Evolutionary conservation across 2,329 filamentous ascomycete species (phyloP).

Genomic region (Cryphonectria carpinicola): DNA sequence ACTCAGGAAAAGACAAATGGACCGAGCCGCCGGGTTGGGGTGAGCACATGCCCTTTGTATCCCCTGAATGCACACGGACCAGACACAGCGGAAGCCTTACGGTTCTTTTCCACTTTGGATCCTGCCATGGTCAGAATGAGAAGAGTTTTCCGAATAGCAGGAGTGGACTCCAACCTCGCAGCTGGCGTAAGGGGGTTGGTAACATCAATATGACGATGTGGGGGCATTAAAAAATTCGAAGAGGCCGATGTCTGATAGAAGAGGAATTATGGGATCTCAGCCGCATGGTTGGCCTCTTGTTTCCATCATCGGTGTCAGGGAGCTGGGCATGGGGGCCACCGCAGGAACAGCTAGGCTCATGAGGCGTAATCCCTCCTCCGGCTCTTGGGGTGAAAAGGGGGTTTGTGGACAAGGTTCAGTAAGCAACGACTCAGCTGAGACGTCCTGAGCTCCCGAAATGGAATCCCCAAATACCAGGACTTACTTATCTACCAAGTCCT

Average conservation of each 20-base stretch:
- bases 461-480: not conserved
- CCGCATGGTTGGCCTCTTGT: not conserved
- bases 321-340: not conserved
- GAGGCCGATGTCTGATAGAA: not conserved
- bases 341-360: not conserved
- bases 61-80: not conserved
- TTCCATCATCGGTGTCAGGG: not conserved
- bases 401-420: not conserved
- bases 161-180: not conserved
- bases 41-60: not conserved
- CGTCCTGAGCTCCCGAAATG: not conserved
- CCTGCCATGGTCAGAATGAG: not conserved
- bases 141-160: not conserved
- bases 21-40: not conserved
- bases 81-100: not conserved
- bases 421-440: constrained; percentile 4
- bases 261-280: not conserved
- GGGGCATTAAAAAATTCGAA: not conserved
- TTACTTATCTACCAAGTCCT: not conserved
- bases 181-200: not conserved
- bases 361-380: not conserved
- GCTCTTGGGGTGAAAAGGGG: not conserved
- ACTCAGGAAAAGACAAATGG: not conserved
- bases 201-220: not conserved
- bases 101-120: not conserved